Evolutionary conservation across 2,329 filamentous ascomycete genomes (phyloP), one percentile per base, ranked within the genome.

Genomic region (Alternaria triticimaculans): DNA sequence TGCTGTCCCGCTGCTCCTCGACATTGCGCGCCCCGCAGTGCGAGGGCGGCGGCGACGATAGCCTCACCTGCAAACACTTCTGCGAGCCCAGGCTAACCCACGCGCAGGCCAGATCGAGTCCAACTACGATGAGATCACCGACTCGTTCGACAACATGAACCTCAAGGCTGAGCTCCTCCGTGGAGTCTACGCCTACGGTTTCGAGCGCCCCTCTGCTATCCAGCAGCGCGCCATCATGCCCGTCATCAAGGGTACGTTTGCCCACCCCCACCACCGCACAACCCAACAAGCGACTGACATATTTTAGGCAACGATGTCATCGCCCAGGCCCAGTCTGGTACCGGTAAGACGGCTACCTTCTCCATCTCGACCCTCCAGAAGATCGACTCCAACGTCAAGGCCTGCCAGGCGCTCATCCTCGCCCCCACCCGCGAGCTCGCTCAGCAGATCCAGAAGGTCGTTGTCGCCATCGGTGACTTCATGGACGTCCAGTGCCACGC

Each of bases 211-310:
- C 70, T 99, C 96, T 86, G 95, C 96, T 83, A 99, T 99, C 78
- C 96, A 99, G 92, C 94, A 97, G 91, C 95, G 96, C 82, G 96
- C 96, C 78, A 99, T 99, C 85, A 97, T 98, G 92, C 96, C 96
- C 81, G 96, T 99, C 82, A 98, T 99, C 88, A 97, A 98, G 90
- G 94, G 93, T 96, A 86, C 83, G 91, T 69, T 66, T 69, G 49
- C 54, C 57, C 57, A 25, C 51, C 28, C 60, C 62, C 53, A 54
- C 25, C 56, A 56, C 28, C 41, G 20, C 33, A 57, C 28, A n/a
- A 50, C 20, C 15, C n/a, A 48, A 21, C 26, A 61, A 61, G 51
- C 55, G 44, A 71, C 67, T 79, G 70, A 80, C 70, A 60, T 49
- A 55, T 50, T 30, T 30, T 57, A 82, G 93, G 94, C 78, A 94